Conservation (phyloP, 1,284 basidiomycete genomes). For the Golubevia pallescens region DNA sequence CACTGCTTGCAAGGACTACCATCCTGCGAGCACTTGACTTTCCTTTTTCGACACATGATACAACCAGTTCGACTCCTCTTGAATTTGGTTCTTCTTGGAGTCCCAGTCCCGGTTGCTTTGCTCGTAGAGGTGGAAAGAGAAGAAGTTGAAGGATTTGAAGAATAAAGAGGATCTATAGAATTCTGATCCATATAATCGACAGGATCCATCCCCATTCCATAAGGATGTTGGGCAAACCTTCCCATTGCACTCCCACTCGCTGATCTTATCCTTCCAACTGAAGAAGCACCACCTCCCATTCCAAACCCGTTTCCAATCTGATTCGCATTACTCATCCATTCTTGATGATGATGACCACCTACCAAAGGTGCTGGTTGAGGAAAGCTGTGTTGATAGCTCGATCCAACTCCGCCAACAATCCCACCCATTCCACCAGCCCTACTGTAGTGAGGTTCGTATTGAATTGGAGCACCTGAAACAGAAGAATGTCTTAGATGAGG, state of each 20-base stretch:
- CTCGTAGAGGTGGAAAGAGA: no score
- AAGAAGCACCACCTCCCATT: neutral
- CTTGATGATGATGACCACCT: neutral
- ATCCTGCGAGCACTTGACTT: slow-evolving; percentile 54
- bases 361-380: neutral
- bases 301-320: neutral
- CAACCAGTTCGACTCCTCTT: slow-evolving; percentile 48
- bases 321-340: neutral
- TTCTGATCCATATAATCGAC: no score
- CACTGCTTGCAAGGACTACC: slow-evolving; percentile 55
- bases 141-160: neutral
- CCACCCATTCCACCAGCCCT: neutral
- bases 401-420: neutral
- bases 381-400: neutral
- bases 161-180: neutral
- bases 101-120: slow-evolving; percentile 19
- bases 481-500: neutral
- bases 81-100: slow-evolving; percentile 45
- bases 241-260: neutral
- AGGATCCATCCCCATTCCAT: neutral
- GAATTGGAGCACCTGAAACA: neutral
- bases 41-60: slow-evolving; percentile 51
- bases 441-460: neutral
- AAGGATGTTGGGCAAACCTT: neutral
- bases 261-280: neutral